Conservation (phyloP, 2,329 filamentous ascomycete species). For the Cordyceps cicadae region DNA sequence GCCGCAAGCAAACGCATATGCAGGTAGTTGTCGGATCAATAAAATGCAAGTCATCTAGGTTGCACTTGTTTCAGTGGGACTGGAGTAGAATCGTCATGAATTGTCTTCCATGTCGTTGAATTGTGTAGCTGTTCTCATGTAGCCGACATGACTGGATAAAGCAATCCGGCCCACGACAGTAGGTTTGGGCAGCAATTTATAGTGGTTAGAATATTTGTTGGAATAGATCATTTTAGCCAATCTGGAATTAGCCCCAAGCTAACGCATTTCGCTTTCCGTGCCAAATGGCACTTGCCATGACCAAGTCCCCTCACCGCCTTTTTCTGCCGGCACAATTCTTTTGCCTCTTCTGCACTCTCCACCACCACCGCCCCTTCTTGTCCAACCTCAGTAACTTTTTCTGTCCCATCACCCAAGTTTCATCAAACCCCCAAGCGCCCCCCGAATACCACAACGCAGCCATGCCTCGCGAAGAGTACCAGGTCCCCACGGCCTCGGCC, state of each 20-base stretch:
- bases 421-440: not conserved
- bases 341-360: not conserved
- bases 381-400: not conserved
- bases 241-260: too few species aligned
- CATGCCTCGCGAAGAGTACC: slow-evolving; percentile 70
- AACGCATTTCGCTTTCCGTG: too few species aligned
- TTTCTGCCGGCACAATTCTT: slow-evolving; percentile 19
- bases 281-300: not conserved
- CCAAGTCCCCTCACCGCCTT: slow-evolving; percentile 14
- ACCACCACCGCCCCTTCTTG: not conserved
- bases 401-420: not conserved
- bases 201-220: not conserved
- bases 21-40: too few species aligned
- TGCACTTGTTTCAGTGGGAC: too few species aligned
- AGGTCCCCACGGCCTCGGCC: slow-evolving; percentile 55
- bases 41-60: too few species aligned
- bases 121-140: too few species aligned
- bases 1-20: not conserved
- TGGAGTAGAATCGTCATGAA: too few species aligned
- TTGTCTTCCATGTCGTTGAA: too few species aligned
- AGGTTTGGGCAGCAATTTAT: too few species aligned
- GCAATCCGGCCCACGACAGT: too few species aligned
- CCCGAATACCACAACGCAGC: slow-evolving; percentile 8
- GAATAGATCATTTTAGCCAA: too few species aligned
- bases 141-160: too few species aligned